These are phyloP conservation scores for Pezicula neosporulosa DNA, from an alignment of 2,329 filamentous ascomycete species.

Conservation along the genomic window DNA sequence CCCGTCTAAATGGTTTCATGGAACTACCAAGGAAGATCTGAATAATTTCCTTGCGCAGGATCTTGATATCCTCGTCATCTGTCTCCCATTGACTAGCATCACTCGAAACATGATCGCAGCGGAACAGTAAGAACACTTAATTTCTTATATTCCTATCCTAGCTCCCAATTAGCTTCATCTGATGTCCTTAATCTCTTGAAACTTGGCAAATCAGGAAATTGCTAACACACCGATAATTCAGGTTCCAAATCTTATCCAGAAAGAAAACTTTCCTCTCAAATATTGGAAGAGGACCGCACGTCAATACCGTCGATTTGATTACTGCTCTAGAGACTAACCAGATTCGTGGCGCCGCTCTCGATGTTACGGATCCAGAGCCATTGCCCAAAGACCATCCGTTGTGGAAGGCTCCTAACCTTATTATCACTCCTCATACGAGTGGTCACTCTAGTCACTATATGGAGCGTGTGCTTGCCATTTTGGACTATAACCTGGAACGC, in stretches of 20 bases:
- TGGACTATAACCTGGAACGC: neutral
- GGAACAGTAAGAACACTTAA: conserved; percentile 27
- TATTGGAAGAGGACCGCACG: conserved; percentile 56
- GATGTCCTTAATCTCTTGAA: no score
- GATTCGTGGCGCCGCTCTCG: conserved; percentile 60
- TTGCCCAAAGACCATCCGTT: conserved; percentile 64
- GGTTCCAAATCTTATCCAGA: conserved; percentile 39
- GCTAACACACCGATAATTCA: neutral
- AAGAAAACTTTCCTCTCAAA: conserved; percentile 58
- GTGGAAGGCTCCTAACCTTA: conserved; percentile 67
- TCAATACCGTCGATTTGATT: conserved; percentile 55
- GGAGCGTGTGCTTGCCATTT: neutral
- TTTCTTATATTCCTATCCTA: no score
- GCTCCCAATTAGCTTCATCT: no score
- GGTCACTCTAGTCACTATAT: neutral
- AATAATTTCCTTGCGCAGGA: conserved; percentile 47
- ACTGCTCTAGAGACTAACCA: conserved; percentile 45
- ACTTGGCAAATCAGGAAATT: no score
- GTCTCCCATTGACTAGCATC: conserved; percentile 45
- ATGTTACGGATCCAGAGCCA: conserved; percentile 82
- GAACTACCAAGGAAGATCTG: conserved; percentile 37
- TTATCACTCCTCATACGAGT: conserved; percentile 53
- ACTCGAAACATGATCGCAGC: conserved; percentile 49
- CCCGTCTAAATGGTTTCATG: conserved; percentile 50
- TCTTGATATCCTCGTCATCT: conserved; percentile 50